phyloP scores from a whole-genome alignment of 2,329 filamentous ascomycete genomes.

The Cytospora mali region DNA sequence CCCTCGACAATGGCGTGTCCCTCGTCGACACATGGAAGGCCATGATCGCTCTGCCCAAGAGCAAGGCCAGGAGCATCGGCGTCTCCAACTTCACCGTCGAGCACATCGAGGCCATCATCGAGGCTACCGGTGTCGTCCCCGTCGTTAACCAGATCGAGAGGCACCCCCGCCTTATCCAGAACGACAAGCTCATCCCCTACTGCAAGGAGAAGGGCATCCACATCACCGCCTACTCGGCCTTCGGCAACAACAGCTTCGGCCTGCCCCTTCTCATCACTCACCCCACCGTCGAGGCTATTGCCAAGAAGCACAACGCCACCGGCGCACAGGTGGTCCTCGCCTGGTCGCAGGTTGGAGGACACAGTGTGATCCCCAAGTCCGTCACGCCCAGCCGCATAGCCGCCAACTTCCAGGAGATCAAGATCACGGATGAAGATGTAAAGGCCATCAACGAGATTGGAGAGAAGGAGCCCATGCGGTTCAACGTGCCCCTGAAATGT shows the following conservation, averaged over 20 bases:
- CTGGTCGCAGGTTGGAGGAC: slow-evolving; percentile 62
- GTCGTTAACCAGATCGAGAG: slow-evolving; percentile 72
- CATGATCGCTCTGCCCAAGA: slow-evolving; percentile 50
- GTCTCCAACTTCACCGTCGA: slow-evolving; percentile 74
- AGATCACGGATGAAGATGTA: slow-evolving; percentile 61
- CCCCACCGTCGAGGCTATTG: slow-evolving; percentile 57
- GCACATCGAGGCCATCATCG: slow-evolving; percentile 57
- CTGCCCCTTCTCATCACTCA: slow-evolving; percentile 60
- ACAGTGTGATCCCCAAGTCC: slow-evolving; percentile 75
- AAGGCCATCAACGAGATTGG: slow-evolving; percentile 64
- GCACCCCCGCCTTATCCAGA: slow-evolving; percentile 62
- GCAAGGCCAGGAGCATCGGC: slow-evolving; percentile 67
- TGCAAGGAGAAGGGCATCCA: slow-evolving; percentile 65
- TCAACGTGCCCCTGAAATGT: slow-evolving; percentile 49
- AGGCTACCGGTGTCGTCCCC: slow-evolving; percentile 57
- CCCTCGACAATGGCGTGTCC: slow-evolving; percentile 48
- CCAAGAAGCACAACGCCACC: slow-evolving; percentile 51
- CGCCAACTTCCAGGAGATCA: slow-evolving; percentile 69
- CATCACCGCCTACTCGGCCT: slow-evolving; percentile 66
- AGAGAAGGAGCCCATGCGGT: slow-evolving; percentile 47
- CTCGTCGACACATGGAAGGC: slow-evolving; percentile 50
- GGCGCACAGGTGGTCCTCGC: slow-evolving; percentile 54
- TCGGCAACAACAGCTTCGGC: slow-evolving; percentile 49
- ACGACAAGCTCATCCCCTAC: slow-evolving; percentile 62
- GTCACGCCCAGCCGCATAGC: slow-evolving; percentile 69